These are phyloP conservation scores for Fusarium tupiense DNA, from an alignment of 2,329 filamentous ascomycete species.

Conservation along the genomic window DNA sequence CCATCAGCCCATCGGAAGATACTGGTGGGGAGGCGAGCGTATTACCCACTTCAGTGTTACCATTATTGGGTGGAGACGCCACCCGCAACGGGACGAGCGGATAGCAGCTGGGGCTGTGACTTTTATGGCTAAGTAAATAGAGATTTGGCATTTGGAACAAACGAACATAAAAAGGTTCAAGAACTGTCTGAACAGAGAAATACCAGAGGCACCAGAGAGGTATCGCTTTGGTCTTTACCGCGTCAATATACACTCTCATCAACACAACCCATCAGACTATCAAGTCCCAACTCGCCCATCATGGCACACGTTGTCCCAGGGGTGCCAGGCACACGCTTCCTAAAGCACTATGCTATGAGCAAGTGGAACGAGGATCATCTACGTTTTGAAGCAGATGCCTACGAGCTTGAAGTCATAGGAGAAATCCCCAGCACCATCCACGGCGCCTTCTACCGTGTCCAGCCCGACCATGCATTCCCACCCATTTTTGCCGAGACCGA, in stretches of 20 bases:
- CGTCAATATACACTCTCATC: not conserved
- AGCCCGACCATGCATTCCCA: conserved; percentile 11
- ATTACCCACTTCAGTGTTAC: not conserved
- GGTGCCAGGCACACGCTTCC: conserved; percentile 6
- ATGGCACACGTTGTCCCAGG: not conserved
- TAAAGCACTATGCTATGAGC: conserved; percentile 15
- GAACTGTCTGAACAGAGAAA: not conserved
- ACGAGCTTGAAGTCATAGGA: conserved; percentile 11
- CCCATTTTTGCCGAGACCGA: conserved; percentile 13
- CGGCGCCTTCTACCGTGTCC: conserved; percentile 12
- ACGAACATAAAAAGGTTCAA: not conserved
- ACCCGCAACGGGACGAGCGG: not conserved
- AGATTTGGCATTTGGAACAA: not conserved
- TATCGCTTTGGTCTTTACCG: not conserved
- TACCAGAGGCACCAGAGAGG: not conserved
- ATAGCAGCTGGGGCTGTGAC: not conserved
- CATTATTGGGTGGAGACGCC: not conserved
- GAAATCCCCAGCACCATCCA: conserved; percentile 7
- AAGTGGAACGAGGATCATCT: conserved; percentile 17
- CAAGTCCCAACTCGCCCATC: not conserved
- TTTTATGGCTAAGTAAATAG: not conserved
- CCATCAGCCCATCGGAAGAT: not conserved
- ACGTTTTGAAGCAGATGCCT: conserved; percentile 12
- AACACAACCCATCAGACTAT: not conserved
- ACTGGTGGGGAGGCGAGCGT: not conserved